Evolutionary conservation across 352 stramenopile species (phyloP), one percentile per base, ranked within the genome.

Genomic region (Phytophthora chlamydospora): DNA sequence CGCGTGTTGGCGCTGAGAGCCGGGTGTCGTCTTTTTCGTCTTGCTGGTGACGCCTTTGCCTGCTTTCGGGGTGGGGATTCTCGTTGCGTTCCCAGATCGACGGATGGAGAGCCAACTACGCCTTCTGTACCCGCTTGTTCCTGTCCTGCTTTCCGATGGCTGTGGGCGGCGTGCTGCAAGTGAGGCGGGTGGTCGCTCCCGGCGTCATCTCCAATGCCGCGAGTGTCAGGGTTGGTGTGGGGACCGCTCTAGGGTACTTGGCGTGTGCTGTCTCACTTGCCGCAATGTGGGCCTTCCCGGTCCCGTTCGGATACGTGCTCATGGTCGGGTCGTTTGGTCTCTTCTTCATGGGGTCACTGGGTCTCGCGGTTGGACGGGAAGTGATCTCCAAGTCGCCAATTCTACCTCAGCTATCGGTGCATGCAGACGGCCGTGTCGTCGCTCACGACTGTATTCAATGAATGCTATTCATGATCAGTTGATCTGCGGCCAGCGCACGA

Each of bases 361-460:
- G 59, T 1, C 8, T 75, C 3, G 57, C 41, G 9, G 54, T 73
- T 16, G 63, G 54, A 0, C 47, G 47, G 10, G 11, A 38, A n/a
- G 36, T 55, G 0, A 13, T 58, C 1, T 17, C 35, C 0, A 56
- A 40, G 3, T 57, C 40, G 9, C 31, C 16, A 5, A 19, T 17
- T 8, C 31, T 66, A 14, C 48, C 49, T 1, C 56, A 53, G 13
- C 54, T 66, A 40, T 7, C 19, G 0, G 1, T 71, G 63, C 17
- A 71, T 77, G 58, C 68, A 77, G 31, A 68, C 21, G 17, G 40
- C 54, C 1, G 49, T 42, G 13, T 73, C 63, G 2, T 27, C 35
- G 19, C 16, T 59, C 0, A 71, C 64, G 1, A 62, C 54, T 0
- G 13, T 55, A 0, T 27, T n/a, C n/a, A n/a, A n/a, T n/a, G n/a